phyloP scores from a whole-genome alignment of 805 yeast genomes.

The Candida pseudoglaebosa region DNA sequence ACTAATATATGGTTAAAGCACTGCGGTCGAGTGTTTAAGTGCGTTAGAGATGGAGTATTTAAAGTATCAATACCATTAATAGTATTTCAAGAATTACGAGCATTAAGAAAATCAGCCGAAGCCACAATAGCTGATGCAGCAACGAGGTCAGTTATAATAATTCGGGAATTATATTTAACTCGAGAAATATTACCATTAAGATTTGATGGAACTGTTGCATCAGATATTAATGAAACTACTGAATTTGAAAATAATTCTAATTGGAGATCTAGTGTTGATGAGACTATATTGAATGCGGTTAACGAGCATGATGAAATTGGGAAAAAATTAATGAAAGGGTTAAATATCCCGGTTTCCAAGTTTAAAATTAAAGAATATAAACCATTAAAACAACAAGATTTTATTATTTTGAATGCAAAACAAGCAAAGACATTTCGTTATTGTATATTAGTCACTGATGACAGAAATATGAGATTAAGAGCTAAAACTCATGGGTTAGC shows the following conservation, averaged over 20 bases:
- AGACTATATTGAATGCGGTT: conserved; percentile 54
- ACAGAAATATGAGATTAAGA: conserved; percentile 64
- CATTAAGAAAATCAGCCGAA: conserved; percentile 66
- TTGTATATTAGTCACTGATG: conserved; percentile 69
- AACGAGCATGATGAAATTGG: conserved; percentile 39
- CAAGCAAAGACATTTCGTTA: conserved; percentile 47
- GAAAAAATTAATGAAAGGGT: conserved; percentile 38
- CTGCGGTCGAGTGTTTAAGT: conserved; percentile 71
- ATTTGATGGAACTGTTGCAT: conserved; percentile 66
- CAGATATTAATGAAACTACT: conserved; percentile 64
- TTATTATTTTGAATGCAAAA: conserved; percentile 25
- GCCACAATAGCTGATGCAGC: conserved; percentile 76
- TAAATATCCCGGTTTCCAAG: conserved; percentile 20
- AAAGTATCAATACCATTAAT: conserved; percentile 65
- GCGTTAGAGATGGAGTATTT: conserved; percentile 56
- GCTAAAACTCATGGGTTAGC: conserved; percentile 55
- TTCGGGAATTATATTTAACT: conserved; percentile 60
- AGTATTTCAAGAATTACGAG: conserved; percentile 73
- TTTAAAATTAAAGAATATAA: not conserved
- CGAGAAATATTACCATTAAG: conserved; percentile 55
- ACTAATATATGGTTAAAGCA: conserved; percentile 80
- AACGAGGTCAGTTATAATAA: conserved; percentile 71
- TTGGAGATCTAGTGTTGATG: conserved; percentile 73
- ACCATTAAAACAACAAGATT: conserved; percentile 5
- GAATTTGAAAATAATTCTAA: conserved; percentile 71